Evolutionary conservation across 2,329 filamentous ascomycete genomes (phyloP).

Genomic region (Sclerotinia subarctica): DNA sequence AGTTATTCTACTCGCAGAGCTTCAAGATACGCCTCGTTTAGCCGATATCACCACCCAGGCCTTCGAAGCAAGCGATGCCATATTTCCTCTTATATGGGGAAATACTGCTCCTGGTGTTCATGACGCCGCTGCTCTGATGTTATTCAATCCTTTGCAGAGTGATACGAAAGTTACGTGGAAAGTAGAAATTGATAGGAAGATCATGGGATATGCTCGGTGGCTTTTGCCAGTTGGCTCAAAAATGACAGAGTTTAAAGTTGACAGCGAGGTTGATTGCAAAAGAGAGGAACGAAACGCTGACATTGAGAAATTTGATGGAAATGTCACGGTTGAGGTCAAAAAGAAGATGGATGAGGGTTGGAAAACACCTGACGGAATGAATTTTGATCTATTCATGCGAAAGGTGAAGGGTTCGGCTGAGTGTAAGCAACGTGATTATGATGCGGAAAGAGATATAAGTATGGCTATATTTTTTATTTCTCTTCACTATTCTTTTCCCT

Average conservation of each 20-base stretch:
- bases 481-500: fast-evolving
- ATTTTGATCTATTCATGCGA: conserved; percentile 6
- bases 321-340: neutral
- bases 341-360: neutral
- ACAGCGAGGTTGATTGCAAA: no score
- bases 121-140: neutral
- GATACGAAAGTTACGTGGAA: neutral
- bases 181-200: neutral
- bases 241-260: fast-evolving
- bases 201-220: conserved; percentile 10
- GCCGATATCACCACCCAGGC: neutral
- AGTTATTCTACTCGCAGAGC: neutral
- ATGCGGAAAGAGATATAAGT: neutral
- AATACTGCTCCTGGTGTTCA: neutral
- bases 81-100: neutral
- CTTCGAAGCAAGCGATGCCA: neutral
- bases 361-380: neutral
- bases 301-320: neutral
- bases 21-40: neutral
- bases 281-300: neutral
- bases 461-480: neutral
- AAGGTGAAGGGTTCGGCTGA: neutral
- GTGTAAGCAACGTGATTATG: neutral
- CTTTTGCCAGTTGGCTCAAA: neutral
- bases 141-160: neutral